Conservation (phyloP, 108 stramenopile species). For the Skeletonema costatum region DNA sequence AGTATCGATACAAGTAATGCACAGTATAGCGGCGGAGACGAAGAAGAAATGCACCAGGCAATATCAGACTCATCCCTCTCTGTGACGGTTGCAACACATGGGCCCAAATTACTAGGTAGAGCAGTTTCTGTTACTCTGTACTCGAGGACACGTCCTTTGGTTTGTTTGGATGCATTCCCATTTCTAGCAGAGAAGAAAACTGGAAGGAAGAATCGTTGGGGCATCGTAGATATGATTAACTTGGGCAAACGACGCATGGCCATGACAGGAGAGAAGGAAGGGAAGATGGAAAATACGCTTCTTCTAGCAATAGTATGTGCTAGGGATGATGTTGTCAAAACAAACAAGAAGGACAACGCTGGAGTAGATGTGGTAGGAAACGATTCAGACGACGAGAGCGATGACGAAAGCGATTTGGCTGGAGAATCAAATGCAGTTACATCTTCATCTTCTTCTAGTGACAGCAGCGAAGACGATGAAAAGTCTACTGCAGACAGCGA, state of each 20-base stretch:
- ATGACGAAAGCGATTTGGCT: constrained; percentile 28
- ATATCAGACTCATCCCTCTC: constrained; percentile 74
- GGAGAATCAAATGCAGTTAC: constrained; percentile 18
- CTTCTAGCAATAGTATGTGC: constrained; percentile 66
- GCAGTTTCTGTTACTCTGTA: constrained; percentile 58
- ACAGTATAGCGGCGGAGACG: constrained; percentile 1
- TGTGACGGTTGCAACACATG: constrained; percentile 64
- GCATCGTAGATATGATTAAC: constrained; percentile 69
- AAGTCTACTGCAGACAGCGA: constrained; percentile 18
- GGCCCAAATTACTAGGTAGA: constrained; percentile 27
- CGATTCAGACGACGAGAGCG: constrained; percentile 48
- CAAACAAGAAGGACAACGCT: constrained; percentile 1
- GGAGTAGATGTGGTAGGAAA: constrained; percentile 23
- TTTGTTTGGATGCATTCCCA: constrained; percentile 41
- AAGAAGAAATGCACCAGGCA: constrained; percentile 49
- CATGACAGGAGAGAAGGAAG: constrained; percentile 55
- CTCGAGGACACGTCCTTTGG: constrained; percentile 59
- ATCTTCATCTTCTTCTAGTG: constrained; percentile 5
- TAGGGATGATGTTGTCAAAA: constrained; percentile 16
- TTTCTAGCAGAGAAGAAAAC: constrained; percentile 22
- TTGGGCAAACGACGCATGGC: constrained; percentile 63
- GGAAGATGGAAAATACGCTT: constrained; percentile 74
- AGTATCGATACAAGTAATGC: neutral
- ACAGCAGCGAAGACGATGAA: constrained; percentile 4
- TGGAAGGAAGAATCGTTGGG: constrained; percentile 35